Percentiles rank a stretch among this genome's conserved stretches.
phyloP scores from a whole-genome alignment of 2,329 filamentous ascomycete species.

The Pseudopithomyces maydicus region DNA sequence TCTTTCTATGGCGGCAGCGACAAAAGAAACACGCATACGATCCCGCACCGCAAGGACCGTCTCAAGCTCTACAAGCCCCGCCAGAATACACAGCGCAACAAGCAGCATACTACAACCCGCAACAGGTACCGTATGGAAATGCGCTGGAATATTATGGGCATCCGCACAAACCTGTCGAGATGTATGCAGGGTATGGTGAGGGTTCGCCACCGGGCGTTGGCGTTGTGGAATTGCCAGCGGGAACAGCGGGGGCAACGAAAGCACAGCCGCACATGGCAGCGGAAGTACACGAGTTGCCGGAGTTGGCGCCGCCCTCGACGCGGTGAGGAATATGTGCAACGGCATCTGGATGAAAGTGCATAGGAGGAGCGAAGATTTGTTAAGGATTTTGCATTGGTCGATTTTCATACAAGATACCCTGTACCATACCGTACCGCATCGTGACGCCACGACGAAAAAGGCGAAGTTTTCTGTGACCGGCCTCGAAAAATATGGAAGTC shows the following conservation, averaged over 20 bases:
- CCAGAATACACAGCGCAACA: background rate
- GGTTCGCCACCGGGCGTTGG: background rate
- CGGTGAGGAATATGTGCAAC: background rate
- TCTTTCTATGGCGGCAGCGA: constrained; percentile 10
- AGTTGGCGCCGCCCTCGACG: background rate
- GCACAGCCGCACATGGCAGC: background rate
- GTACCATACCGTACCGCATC: too few species aligned
- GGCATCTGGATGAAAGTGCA: background rate
- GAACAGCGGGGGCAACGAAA: background rate
- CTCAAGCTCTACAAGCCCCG: background rate
- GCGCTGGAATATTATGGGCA: background rate
- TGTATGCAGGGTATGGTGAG: background rate
- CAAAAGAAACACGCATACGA: constrained; percentile 9
- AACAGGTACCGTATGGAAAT: constrained; percentile 3
- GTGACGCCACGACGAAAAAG: too few species aligned
- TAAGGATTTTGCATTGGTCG: too few species aligned
- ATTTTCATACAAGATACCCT: too few species aligned
- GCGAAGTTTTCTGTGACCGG: too few species aligned
- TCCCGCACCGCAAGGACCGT: constrained; percentile 4
- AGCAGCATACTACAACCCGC: background rate
- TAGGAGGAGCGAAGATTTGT: too few species aligned
- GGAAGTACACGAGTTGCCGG: background rate
- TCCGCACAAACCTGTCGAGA: background rate
- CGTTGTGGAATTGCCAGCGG: background rate
- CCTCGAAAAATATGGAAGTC: too few species aligned